These are phyloP conservation scores for Clarireedia monteithiana DNA, from an alignment of 2,329 filamentous ascomycete species.

Conservation along the genomic window DNA sequence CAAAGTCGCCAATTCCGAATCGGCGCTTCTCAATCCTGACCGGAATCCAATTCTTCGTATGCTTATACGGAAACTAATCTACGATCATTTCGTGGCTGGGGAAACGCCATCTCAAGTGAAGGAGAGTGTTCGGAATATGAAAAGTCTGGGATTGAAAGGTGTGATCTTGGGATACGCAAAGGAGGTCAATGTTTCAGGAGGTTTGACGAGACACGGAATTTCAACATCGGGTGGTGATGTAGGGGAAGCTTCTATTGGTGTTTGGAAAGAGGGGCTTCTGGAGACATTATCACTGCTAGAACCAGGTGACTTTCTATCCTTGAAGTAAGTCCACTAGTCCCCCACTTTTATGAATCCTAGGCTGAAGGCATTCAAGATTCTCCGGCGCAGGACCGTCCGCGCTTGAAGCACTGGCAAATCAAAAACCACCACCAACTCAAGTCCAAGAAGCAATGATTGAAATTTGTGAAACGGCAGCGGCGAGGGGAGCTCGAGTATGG, in stretches of 20 bases:
- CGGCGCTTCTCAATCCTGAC: conserved; percentile 43
- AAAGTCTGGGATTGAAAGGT: conserved; percentile 68
- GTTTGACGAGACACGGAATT: background rate
- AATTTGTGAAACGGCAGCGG: conserved; percentile 13
- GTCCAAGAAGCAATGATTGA: conserved; percentile 35
- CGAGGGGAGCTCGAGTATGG: conserved; percentile 35
- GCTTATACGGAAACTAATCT: conserved; percentile 71
- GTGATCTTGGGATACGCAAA: conserved; percentile 77
- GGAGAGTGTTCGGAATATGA: conserved; percentile 54
- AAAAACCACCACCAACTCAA: conserved; percentile 34
- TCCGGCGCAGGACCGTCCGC: conserved; percentile 40
- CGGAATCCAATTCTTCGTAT: conserved; percentile 60
- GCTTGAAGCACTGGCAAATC: conserved; percentile 33
- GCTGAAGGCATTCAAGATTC: conserved; percentile 27
- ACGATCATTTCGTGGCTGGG: conserved; percentile 82
- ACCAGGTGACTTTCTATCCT: conserved; percentile 41
- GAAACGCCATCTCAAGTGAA: conserved; percentile 61
- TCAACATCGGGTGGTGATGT: background rate
- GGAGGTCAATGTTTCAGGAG: conserved; percentile 45
- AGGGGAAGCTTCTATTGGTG: conserved; percentile 4
- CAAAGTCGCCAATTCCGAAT: conserved; percentile 4
- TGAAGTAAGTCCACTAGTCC: conserved; percentile 36
- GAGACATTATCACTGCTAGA: conserved; percentile 44
- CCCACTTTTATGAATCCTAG: background rate
- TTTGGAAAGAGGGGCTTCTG: conserved; percentile 45